A percentile compares a stretch with the other conserved stretches of the same genome.
Evolutionary conservation across 345 rosid species (phyloP).

Genomic region (Aquilaria malaccensis): DNA sequence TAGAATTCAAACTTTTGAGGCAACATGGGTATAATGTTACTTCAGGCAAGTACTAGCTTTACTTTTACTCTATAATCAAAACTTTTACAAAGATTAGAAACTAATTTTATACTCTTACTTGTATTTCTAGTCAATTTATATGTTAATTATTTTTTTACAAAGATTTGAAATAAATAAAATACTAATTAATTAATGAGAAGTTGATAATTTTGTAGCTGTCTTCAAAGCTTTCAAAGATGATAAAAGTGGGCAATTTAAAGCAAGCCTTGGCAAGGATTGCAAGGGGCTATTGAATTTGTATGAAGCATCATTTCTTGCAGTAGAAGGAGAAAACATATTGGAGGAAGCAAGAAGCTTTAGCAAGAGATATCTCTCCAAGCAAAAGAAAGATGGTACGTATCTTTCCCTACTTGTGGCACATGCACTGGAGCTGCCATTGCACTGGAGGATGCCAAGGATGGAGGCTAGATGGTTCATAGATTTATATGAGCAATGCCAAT

Average conservation of each 20-base stretch:
- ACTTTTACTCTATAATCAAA: neutral
- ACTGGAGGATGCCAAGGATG: slow-evolving; percentile 25
- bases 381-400: neutral
- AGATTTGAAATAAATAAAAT: no score
- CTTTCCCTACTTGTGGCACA: slow-evolving; percentile 17
- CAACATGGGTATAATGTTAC: slow-evolving; percentile 21
- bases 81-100: no score
- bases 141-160: no score
- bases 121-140: no score
- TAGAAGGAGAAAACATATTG: slow-evolving; percentile 18
- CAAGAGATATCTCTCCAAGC: slow-evolving; percentile 15
- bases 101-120: no score
- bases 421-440: slow-evolving; percentile 32
- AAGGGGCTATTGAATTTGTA: slow-evolving; percentile 25
- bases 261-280: slow-evolving; percentile 14
- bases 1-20: slow-evolving; percentile 24
- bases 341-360: slow-evolving; percentile 21
- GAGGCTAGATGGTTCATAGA: slow-evolving; percentile 34
- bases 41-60: slow-evolving; percentile 12
- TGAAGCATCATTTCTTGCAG: slow-evolving; percentile 26
- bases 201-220: slow-evolving; percentile 17
- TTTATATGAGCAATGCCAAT: slow-evolving; percentile 14
- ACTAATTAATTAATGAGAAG: no score
- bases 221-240: slow-evolving; percentile 18
- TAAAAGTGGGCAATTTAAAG: neutral